phyloP scores from a whole-genome alignment of 106 monocot genomes.

The Dioscorea dumetorum region DNA sequence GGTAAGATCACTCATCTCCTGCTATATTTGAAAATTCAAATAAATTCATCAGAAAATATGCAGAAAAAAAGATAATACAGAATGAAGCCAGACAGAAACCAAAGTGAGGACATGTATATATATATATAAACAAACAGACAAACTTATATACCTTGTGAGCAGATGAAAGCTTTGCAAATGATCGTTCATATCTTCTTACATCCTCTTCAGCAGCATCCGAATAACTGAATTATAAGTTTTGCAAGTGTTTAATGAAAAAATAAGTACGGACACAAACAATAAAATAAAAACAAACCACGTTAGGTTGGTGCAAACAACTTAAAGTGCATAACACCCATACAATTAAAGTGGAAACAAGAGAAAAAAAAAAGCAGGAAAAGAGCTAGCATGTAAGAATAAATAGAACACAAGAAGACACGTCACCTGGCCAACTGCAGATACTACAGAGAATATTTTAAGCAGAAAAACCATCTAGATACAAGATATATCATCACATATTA shows the following conservation, averaged over 20 bases:
- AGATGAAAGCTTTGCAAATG: conserved; percentile 68
- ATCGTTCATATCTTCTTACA: conserved; percentile 75
- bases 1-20: too few relatives aligned
- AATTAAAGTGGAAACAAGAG: too few relatives aligned
- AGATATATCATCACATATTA: too few relatives aligned
- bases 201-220: conserved; percentile 84
- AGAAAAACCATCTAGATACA: too few relatives aligned
- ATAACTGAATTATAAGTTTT: conserved; percentile 42
- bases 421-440: too few relatives aligned
- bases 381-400: too few relatives aligned
- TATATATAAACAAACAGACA: background rate
- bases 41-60: background rate
- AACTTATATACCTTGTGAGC: conserved; percentile 54
- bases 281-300: background rate
- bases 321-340: background rate
- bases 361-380: background rate
- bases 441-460: too few relatives aligned
- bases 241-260: background rate
- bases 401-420: too few relatives aligned
- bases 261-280: background rate
- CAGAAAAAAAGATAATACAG: background rate
- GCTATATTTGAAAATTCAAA: background rate
- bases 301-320: background rate
- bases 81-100: background rate
- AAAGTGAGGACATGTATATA: background rate